Percentiles rank a stretch among this genome's conserved stretches.
Conservation (phyloP, 1,139 yeast genomes). For the Pichia sp. region DNA sequence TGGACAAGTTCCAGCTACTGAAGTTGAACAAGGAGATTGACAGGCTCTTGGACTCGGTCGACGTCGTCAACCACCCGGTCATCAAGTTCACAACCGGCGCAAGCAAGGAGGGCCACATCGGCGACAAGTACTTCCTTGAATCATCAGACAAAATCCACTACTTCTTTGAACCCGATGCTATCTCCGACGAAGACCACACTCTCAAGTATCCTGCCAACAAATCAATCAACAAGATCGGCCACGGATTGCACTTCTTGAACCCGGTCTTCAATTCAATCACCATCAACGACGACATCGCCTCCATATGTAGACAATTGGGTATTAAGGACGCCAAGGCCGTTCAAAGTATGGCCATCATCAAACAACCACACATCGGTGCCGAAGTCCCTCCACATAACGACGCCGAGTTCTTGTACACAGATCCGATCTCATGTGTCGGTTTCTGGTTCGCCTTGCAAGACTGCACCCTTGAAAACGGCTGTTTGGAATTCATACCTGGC, state of each 20-base stretch:
- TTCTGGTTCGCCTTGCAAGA: conserved; percentile 85
- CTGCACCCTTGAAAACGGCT: conserved; percentile 67
- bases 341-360: conserved; percentile 79
- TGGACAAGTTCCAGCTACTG: conserved; percentile 41
- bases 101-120: conserved; percentile 53
- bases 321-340: conserved; percentile 67
- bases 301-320: conserved; percentile 51
- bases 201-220: conserved; percentile 51
- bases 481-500: conserved; percentile 72
- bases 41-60: conserved; percentile 47
- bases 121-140: conserved; percentile 69
- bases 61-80: conserved; percentile 60
- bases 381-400: conserved; percentile 83
- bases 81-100: conserved; percentile 66
- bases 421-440: conserved; percentile 72
- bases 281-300: conserved; percentile 47
- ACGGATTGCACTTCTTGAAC: conserved; percentile 64
- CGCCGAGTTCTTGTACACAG: conserved; percentile 68
- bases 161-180: conserved; percentile 74
- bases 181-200: conserved; percentile 42
- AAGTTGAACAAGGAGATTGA: conserved; percentile 44
- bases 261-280: conserved; percentile 49
- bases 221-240: conserved; percentile 79
- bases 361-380: conserved; percentile 73
- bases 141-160: conserved; percentile 69